Evolutionary conservation across 2,329 filamentous ascomycete species (phyloP), one percentile per base, ranked within the genome.

Genomic region (Exophiala oligosperma): DNA sequence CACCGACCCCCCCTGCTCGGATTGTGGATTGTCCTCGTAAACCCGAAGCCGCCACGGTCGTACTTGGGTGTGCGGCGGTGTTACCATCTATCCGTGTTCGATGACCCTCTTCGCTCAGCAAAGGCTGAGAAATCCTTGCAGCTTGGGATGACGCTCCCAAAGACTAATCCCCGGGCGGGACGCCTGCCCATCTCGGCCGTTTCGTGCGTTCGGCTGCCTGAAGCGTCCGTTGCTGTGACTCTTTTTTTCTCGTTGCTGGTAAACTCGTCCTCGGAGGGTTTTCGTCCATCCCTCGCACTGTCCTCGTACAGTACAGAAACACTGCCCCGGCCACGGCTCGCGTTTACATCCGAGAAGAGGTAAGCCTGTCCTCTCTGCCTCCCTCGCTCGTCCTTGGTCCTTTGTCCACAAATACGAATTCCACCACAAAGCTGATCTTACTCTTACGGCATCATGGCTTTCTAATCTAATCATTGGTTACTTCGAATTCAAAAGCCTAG

Each of bases 371-470:
- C 17, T 17, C 17, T 29, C 28, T 35, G 7, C 7, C 6, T 35
- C 7, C 24, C 14, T 26, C 44, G 43, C 21, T 46, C 43, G 43
- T 24, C 24, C 11, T 21, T 23, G 14, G 6, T 47, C 14, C 40
- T 17, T 23, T 11, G n/a, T 43, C 40, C 14, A 43, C 40, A 43
- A 17, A 17, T 11, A 43, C 40, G 40, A 43, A 48, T n/a, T 28
- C 26, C 23, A 28, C 24, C 14, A n/a, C 26, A n/a, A 35, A 28
- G 46, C 24, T 48, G 46, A 48, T 35, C 38, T 38, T 21, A 21
- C 46, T 58, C 56, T 58, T 57, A 57, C 55, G 49, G 54, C 43
- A 57, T 41, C 55, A 35, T 48, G 24, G 28, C 11, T 28, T n/a
- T 28, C n/a, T 48, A 14, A 11, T n/a, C n/a, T 14, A 26, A n/a